Conservation (phyloP, 1,284 basidiomycete species). For the Malassezia sympodialis region DNA sequence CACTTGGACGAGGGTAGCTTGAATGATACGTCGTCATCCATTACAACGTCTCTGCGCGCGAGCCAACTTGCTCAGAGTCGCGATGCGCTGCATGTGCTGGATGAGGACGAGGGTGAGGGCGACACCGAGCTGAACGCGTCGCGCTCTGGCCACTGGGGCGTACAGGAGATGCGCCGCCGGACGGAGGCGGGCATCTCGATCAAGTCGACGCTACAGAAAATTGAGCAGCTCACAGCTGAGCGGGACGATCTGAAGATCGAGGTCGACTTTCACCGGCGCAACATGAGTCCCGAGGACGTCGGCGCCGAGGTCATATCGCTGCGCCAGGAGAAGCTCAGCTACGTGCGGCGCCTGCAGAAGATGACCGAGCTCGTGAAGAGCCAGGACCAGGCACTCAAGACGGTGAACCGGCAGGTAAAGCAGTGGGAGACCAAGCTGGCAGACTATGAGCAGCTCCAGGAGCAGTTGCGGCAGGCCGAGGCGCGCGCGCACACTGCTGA, state of each 20-base stretch:
- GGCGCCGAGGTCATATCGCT: conserved; percentile 35
- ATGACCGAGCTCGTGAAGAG: conserved; percentile 37
- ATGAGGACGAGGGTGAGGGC: conserved; percentile 7
- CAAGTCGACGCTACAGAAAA: conserved; percentile 40
- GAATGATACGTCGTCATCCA: conserved; percentile 6
- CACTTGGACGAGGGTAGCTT: neutral
- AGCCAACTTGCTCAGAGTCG: conserved; percentile 8
- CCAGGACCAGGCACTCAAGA: conserved; percentile 41
- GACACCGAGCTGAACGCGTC: neutral
- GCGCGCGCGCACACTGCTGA: conserved; percentile 1
- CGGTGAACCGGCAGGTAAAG: conserved; percentile 35
- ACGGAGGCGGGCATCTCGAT: conserved; percentile 37
- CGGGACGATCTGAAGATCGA: conserved; percentile 45
- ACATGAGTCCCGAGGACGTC: conserved; percentile 37
- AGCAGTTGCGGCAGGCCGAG: conserved; percentile 4
- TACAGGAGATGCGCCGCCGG: conserved; percentile 31
- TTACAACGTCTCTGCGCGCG: conserved; percentile 14
- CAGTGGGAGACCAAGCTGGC: conserved; percentile 24
- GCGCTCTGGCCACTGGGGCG: conserved; percentile 33
- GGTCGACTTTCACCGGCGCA: conserved; percentile 41
- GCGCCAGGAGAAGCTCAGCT: conserved; percentile 38
- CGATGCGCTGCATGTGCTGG: conserved; percentile 10
- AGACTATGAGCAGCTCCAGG: conserved; percentile 9
- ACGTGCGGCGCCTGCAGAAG: conserved; percentile 36
- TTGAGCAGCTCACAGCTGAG: conserved; percentile 41